These are phyloP conservation scores for Ceratocystiopsis minuta DNA, from an alignment of 2,329 filamentous ascomycete genomes.

Conservation along the genomic window DNA sequence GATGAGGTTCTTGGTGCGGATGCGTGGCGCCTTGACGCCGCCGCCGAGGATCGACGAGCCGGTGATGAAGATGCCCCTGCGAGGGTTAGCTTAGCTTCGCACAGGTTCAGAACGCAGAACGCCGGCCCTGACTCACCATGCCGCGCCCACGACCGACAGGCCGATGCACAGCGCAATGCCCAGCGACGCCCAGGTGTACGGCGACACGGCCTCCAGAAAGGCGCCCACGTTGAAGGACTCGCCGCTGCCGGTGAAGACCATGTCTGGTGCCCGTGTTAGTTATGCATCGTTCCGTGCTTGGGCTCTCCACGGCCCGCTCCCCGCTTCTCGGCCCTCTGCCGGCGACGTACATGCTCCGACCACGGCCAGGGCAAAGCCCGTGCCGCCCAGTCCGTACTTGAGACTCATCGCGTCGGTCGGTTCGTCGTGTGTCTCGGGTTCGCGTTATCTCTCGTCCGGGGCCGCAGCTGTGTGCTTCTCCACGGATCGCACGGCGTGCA, in stretches of 20 bases:
- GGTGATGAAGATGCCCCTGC: conserved; percentile 95
- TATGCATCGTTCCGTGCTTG: conserved; percentile 4
- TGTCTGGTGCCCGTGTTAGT: conserved; percentile 41
- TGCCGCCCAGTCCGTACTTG: conserved; percentile 50
- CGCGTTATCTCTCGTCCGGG: no score
- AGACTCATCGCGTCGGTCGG: conserved; percentile 42
- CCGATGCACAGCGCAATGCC: conserved; percentile 92
- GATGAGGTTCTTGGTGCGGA: conserved; percentile 98
- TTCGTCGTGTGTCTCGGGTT: neutral
- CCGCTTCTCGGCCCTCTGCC: no score
- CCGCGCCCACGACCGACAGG: conserved; percentile 86
- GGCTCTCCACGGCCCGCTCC: no score
- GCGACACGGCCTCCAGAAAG: conserved; percentile 87
- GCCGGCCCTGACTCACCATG: conserved; percentile 60
- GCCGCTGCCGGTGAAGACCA: conserved; percentile 94
- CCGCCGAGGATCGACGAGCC: conserved; percentile 94
- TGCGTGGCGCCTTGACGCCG: conserved; percentile 89
- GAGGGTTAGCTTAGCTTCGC: neutral
- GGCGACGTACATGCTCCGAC: conserved; percentile 58
- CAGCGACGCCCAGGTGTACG: conserved; percentile 79
- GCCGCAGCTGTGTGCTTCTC: no score
- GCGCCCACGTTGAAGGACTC: conserved; percentile 94
- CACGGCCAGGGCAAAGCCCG: conserved; percentile 48
- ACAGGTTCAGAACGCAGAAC: no score
- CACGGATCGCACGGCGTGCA: no score